Percentiles rank a stretch among this genome's conserved stretches.
These are phyloP conservation scores for Colletotrichum costaricense DNA, from an alignment of 2,329 filamentous ascomycete genomes.

Conservation along the genomic window DNA sequence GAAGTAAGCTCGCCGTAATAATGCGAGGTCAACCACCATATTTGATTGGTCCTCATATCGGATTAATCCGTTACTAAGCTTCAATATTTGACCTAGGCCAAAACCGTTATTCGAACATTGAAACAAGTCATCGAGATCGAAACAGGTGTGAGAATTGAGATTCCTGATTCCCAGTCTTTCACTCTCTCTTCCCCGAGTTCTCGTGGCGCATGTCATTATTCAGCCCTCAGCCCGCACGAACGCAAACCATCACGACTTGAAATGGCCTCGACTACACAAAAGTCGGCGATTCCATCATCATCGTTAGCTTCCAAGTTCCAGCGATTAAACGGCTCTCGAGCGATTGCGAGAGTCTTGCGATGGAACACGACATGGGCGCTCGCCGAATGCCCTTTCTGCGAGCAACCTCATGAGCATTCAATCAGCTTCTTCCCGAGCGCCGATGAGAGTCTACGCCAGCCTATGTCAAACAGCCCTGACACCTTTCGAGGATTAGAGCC, in stretches of 20 bases:
- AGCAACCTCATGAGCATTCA: neutral
- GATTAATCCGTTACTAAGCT: neutral
- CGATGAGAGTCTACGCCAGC: neutral
- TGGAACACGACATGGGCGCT: neutral
- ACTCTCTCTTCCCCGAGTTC: neutral
- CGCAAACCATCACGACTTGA: neutral
- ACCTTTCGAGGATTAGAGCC: neutral
- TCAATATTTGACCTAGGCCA: neutral
- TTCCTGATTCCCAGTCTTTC: neutral
- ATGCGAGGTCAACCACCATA: neutral
- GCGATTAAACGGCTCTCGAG: neutral
- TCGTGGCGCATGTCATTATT: neutral
- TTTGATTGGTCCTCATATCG: neutral
- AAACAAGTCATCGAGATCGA: neutral
- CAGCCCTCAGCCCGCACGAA: too few species aligned
- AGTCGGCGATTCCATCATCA: neutral
- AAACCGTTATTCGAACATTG: neutral
- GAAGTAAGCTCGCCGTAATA: neutral
- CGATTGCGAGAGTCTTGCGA: neutral
- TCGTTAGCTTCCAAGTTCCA: neutral
- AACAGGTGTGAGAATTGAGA: neutral
- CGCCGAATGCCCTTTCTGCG: neutral
- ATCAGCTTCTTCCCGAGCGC: neutral
- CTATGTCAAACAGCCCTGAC: neutral
- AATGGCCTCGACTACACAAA: neutral